These are phyloP conservation scores for Penicillium lividum DNA, from an alignment of 495 filamentous ascomycete genomes.

Conservation along the genomic window DNA sequence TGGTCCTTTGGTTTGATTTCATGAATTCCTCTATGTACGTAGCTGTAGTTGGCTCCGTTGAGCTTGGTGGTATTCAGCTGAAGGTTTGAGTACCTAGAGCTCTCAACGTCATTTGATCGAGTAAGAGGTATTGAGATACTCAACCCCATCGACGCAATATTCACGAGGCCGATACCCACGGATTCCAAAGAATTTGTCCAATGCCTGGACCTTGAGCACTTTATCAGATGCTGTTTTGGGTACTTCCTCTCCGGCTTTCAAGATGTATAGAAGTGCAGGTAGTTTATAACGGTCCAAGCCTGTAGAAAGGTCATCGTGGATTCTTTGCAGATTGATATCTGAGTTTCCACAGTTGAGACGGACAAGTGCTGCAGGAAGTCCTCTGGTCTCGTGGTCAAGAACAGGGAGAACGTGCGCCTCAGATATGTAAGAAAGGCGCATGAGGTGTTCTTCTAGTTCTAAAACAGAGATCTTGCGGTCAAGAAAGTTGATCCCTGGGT, in stretches of 20 bases:
- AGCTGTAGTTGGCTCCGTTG: too few relatives aligned
- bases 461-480: constrained; percentile 5
- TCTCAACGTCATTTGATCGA: too few relatives aligned
- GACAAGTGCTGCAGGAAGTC: constrained; percentile 5
- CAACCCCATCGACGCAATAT: neutral
- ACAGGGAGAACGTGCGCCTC: constrained; percentile 7
- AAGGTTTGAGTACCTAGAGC: too few relatives aligned
- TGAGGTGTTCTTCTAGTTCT: constrained; percentile 4
- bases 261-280: neutral
- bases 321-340: constrained; percentile 1
- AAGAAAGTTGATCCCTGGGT: neutral
- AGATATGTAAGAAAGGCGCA: constrained; percentile 4
- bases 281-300: neutral
- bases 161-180: neutral
- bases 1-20: too few relatives aligned
- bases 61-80: too few relatives aligned
- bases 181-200: neutral
- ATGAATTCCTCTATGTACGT: too few relatives aligned
- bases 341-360: constrained; percentile 1
- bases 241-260: neutral
- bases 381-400: constrained; percentile 2
- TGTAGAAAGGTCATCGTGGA: constrained; percentile 2
- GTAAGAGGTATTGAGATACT: too few relatives aligned
- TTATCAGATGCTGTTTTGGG: neutral
- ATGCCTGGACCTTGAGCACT: neutral